These are phyloP conservation scores for Rhizopogon rudus DNA, from an alignment of 768 basidiomycete genomes.

Conservation along the genomic window DNA sequence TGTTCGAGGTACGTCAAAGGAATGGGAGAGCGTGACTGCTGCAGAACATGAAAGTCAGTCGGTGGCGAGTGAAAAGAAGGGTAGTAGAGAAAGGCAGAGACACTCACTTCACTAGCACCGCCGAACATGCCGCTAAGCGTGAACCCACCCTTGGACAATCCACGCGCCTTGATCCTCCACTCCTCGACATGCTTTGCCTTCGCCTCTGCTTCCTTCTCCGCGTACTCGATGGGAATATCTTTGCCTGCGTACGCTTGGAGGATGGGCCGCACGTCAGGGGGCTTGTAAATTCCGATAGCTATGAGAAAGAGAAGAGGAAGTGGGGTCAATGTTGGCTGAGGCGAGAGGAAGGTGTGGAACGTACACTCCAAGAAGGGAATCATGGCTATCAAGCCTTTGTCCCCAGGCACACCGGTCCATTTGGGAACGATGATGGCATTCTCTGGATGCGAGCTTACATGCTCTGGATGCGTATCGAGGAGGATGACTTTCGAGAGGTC, in stretches of 20 bases:
- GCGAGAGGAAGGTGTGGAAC: slow-evolving; percentile 13
- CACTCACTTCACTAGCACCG: slow-evolving; percentile 24
- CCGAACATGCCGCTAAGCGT: slow-evolving; percentile 45
- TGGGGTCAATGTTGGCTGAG: background rate
- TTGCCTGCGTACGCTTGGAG: slow-evolving; percentile 82
- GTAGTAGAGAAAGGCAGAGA: background rate
- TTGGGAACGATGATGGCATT: slow-evolving; percentile 80
- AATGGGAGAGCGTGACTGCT: slow-evolving; percentile 26
- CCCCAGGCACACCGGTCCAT: slow-evolving; percentile 80
- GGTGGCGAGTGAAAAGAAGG: background rate
- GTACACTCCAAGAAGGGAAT: slow-evolving; percentile 95
- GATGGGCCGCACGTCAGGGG: slow-evolving; percentile 83
- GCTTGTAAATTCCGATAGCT: slow-evolving; percentile 93
- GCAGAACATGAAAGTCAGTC: background rate
- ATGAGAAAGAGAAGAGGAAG: background rate
- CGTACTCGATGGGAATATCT: slow-evolving; percentile 86
- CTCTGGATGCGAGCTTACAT: slow-evolving; percentile 75
- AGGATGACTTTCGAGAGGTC: slow-evolving; percentile 86
- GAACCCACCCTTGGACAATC: slow-evolving; percentile 33
- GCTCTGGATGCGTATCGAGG: slow-evolving; percentile 81
- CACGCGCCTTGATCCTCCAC: slow-evolving; percentile 55
- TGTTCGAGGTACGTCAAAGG: slow-evolving; percentile 50
- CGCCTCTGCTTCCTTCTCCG: slow-evolving; percentile 78
- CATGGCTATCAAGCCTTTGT: slow-evolving; percentile 79
- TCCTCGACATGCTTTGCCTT: slow-evolving; percentile 76